Conservation (phyloP, 2,329 filamentous ascomycete genomes). For the Ilyonectria destructans region DNA sequence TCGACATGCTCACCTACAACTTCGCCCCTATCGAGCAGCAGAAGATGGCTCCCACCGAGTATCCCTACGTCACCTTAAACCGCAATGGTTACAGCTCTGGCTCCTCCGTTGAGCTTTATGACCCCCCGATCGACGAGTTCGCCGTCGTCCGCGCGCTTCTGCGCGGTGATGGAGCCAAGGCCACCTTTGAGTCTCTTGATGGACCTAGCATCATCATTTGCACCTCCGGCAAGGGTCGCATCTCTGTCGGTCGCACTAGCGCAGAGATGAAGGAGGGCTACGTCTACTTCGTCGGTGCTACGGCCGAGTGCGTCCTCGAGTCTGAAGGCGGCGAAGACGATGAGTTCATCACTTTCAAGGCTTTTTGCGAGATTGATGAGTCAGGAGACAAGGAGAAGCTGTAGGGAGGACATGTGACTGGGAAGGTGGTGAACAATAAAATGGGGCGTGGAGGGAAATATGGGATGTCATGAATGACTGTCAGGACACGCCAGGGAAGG, state of each 20-base stretch:
- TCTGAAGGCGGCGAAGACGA: conserved; percentile 74
- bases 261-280: conserved; percentile 82
- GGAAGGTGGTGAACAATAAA: conserved; percentile 8
- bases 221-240: conserved; percentile 85
- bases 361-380: conserved; percentile 87
- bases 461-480: conserved; percentile 20
- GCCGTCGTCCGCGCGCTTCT: conserved; percentile 88
- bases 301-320: conserved; percentile 86
- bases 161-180: conserved; percentile 81
- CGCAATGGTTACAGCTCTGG: conserved; percentile 84
- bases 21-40: conserved; percentile 96
- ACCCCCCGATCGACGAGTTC: conserved; percentile 98
- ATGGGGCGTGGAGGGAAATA: conserved; percentile 5
- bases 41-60: conserved; percentile 90
- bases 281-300: conserved; percentile 90
- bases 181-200: conserved; percentile 87
- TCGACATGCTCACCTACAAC: conserved; percentile 93
- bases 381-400: conserved; percentile 50
- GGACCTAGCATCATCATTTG: conserved; percentile 96
- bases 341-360: conserved; percentile 90
- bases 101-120: conserved; percentile 84
- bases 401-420: conserved; percentile 18
- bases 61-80: conserved; percentile 89
- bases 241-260: conserved; percentile 87
- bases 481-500: conserved; percentile 13